Base-by-base conservation (phyloP, 306 rosid genomes). In the Neltuma alba region DNA sequence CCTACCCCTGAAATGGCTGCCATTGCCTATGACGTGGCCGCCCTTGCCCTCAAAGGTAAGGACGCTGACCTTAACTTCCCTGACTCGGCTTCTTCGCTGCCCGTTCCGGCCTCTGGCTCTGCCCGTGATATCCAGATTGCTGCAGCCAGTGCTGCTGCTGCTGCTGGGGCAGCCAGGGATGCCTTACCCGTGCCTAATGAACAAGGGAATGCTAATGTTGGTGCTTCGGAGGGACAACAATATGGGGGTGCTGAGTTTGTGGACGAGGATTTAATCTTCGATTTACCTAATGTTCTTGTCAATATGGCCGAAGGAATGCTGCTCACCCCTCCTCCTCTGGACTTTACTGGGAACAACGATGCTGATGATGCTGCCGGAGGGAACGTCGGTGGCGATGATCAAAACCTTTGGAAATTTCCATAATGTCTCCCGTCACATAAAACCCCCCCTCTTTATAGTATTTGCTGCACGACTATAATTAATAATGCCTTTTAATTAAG, bases 281-380 rank as follows among this genome's bases (percentile, higher is more conserved):
- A 95, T 47, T 93, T 95, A 92, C 98, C 99, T 0, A 93, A 90
- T 85, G 91, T 95, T 82, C 34, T 95, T 13, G 62, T 60, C 57
- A 88, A 91, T 48, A 95, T 95, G 98, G 97, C 99, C 0, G 89
- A 95, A 58, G 99, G 98, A 81, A 93, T 95, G 99, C 85, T 95
- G 7, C 88, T 95, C 1, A 89, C 97, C 82, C 99, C 99, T 84
- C 99, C 99, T 50, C 98, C 90, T 79, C 85, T 87, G 77, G 88
- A 89, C 33, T 45, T 62, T 52, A 79, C 54, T 1, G 83, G 69
- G 2, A 84, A 78, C 0, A 77, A 80, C 0, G 78, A 80, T 18
- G 11, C 58, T 18, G 78, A 45, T 18, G 8, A 40, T 18, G 15
- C 63, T 21, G 33, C 64, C 33, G 64, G 34, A 58, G 64, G 64